A percentile compares a stretch with the other conserved stretches of the same genome.
These are phyloP conservation scores for Rachicladosporium sp. DNA, from an alignment of 2,329 filamentous ascomycete species.

Conservation along the genomic window DNA sequence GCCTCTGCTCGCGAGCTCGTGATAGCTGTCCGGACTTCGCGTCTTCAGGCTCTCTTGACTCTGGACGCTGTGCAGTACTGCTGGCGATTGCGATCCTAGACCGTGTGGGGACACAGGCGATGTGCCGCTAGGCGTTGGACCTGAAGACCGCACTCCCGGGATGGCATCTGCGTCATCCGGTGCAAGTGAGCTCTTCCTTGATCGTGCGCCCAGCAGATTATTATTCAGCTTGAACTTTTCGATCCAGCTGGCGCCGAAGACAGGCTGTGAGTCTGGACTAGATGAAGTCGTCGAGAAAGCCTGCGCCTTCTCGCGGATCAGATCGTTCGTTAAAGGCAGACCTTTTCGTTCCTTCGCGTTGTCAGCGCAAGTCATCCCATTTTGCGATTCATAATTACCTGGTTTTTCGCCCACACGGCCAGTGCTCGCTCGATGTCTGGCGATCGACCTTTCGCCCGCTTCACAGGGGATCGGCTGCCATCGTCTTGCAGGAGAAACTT, in stretches of 20 bases:
- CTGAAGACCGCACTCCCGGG: slow-evolving; percentile 44
- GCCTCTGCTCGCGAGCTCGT: slow-evolving; percentile 48
- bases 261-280: slow-evolving; percentile 58
- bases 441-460: slow-evolving; percentile 70
- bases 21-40: slow-evolving; percentile 44
- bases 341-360: slow-evolving; percentile 56
- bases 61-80: slow-evolving; percentile 49
- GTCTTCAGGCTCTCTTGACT: slow-evolving; percentile 58
- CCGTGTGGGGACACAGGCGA: slow-evolving; percentile 63
- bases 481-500: slow-evolving; percentile 80
- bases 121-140: slow-evolving; percentile 51
- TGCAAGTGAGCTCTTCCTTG: slow-evolving; percentile 41
- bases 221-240: slow-evolving; percentile 95
- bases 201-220: slow-evolving; percentile 43
- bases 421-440: slow-evolving; percentile 88
- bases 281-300: slow-evolving; percentile 58
- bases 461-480: slow-evolving; percentile 65
- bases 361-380: background rate
- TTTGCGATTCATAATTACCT: slow-evolving; percentile 10
- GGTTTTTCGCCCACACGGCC: slow-evolving; percentile 71
- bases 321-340: slow-evolving; percentile 59
- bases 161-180: slow-evolving; percentile 57
- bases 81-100: slow-evolving; percentile 54
- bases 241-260: slow-evolving; percentile 68
- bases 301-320: slow-evolving; percentile 71